Base-by-base conservation (phyloP, 2,329 filamentous ascomycete species). In the Didymella lethalis region DNA sequence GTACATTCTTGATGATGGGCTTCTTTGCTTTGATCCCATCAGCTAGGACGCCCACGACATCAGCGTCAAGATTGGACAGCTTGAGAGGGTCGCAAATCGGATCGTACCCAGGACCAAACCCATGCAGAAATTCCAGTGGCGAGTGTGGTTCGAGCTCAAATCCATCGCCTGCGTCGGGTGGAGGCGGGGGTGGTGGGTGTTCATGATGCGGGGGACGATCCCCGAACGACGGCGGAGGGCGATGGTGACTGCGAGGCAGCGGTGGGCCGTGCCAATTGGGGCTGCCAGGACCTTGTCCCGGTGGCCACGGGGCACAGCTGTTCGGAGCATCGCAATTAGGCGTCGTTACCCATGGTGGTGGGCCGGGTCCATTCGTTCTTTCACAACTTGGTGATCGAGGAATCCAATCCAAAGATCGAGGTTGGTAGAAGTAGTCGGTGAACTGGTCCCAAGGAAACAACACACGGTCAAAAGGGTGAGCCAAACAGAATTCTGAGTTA, bases 401-500 rank as follows among this genome's bases (percentile, higher is more conserved):
- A 48, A 57, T 56, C 63, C 63, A 65, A 20, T 65, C 59, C 5
- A 54, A n/a, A 23, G 59, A 53, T 16, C 57, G 43, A 32, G 48
- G 48, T 18, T 58, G 32, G n/a, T 59, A 38, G 43, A 59, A 65
- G 26, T 62, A 65, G 11, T 57, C 50, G 5, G 47, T 47, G 28
- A 65, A 65, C 8, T 49, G 55, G 2, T 65, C 61, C 46, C 61
- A 65, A 1, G 63, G 63, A 41, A 65, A 65, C 7, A 61, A 28
- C 3, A 54, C 51, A 3, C 54, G 50, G 38, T 65, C 63, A 7
- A 65, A 54, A 12, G 63, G 63, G 48, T 64, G 61, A 12, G 63
- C 45, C 20, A 65, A 26, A 48, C 63, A 65, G 26, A 65, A 65
- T 23, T 65, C 63, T 0, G 63, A 65, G 20, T 65, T 64, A 32